A percentile compares a stretch with the other conserved stretches of the same genome.
Evolutionary conservation across 2,329 filamentous ascomycete genomes (phyloP).

Genomic region (Fusarium nygamai): DNA sequence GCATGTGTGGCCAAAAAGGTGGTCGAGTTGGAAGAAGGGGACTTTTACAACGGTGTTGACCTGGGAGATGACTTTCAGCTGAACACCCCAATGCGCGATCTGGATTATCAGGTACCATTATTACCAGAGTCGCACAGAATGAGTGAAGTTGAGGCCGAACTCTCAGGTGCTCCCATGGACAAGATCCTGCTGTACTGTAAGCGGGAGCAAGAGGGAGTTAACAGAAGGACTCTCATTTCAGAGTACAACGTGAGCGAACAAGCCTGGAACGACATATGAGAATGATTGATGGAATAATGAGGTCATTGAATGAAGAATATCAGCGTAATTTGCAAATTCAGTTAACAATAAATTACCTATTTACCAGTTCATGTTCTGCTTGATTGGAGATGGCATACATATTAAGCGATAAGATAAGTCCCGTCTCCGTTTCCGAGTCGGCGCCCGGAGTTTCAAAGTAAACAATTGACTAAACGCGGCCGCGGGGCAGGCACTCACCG

Average conservation of each 20-base stretch:
- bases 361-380: background rate
- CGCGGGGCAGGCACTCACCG: conserved; percentile 28
- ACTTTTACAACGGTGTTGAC: conserved; percentile 28
- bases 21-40: conserved; percentile 51
- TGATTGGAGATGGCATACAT: background rate
- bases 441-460: conserved; percentile 14
- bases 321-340: background rate
- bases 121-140: conserved; percentile 26
- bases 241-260: conserved; percentile 22
- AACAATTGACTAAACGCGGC: conserved; percentile 23
- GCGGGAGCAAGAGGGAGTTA: background rate
- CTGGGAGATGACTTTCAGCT: conserved; percentile 21
- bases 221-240: conserved; percentile 25
- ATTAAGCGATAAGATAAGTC: conserved; percentile 28
- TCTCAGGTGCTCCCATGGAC: conserved; percentile 34
- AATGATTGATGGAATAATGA: background rate
- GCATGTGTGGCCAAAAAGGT: conserved; percentile 49
- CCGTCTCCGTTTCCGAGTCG: conserved; percentile 5
- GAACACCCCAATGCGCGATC: background rate
- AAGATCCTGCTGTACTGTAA: conserved; percentile 33
- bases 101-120: conserved; percentile 19
- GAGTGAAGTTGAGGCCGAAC: conserved; percentile 32
- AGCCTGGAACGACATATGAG: conserved; percentile 15
- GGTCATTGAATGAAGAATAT: background rate
- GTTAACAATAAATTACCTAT: background rate